Percentiles rank a stretch among this genome's conserved stretches.
Evolutionary conservation across 192 early-diverging fungal species (phyloP).

Genomic region (Umbelopsis ramanniana): DNA sequence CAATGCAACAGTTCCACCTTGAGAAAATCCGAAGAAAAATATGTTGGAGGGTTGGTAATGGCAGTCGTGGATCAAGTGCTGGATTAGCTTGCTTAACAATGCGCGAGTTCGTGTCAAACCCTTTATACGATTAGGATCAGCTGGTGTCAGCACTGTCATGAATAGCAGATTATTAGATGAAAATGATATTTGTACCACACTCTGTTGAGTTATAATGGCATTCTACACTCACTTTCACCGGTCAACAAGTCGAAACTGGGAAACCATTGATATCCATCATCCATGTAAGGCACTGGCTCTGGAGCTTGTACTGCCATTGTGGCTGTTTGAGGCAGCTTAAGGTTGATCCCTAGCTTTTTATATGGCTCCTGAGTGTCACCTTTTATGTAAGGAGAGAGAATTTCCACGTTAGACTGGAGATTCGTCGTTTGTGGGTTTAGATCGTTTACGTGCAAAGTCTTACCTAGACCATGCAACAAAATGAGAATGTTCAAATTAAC

Average conservation of each 20-base stretch:
- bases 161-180: background rate
- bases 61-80: slow-evolving; percentile 47
- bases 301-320: slow-evolving; percentile 63
- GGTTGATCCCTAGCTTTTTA: slow-evolving; percentile 56
- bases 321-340: slow-evolving; percentile 73
- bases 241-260: slow-evolving; percentile 61
- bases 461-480: slow-evolving; percentile 76
- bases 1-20: slow-evolving; percentile 71
- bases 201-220: background rate
- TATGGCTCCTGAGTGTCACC: slow-evolving; percentile 66
- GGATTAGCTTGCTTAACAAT: slow-evolving; percentile 48
- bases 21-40: slow-evolving; percentile 76
- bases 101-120: slow-evolving; percentile 52
- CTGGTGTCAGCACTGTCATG: slow-evolving; percentile 40
- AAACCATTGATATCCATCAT: slow-evolving; percentile 69
- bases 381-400: background rate
- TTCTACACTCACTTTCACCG: slow-evolving; percentile 48
- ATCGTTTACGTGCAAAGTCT: background rate
- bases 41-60: slow-evolving; percentile 50
- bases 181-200: background rate
- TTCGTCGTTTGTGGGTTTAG: background rate
- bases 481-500: slow-evolving; percentile 69
- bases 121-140: slow-evolving; percentile 42
- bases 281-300: slow-evolving; percentile 62
- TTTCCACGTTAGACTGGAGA: too few relatives aligned